Evolutionary conservation across 2,329 filamentous ascomycete genomes (phyloP), one percentile per base, ranked within the genome.

Genomic region (Alternaria incomplexa): DNA sequence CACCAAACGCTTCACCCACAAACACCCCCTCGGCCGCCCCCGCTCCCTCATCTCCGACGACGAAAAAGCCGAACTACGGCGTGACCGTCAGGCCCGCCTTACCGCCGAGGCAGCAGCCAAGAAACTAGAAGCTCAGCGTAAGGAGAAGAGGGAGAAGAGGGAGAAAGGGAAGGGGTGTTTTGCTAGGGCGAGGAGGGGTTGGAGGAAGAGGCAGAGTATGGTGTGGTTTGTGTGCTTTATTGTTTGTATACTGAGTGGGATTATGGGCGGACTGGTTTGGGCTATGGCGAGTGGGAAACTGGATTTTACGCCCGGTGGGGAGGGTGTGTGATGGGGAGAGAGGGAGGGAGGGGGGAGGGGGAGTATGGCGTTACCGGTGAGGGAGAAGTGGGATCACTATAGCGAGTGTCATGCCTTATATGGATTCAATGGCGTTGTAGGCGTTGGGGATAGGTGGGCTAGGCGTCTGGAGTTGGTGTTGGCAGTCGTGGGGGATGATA

Each of bases 1-100:
- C 40, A 43, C 59, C 2, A 50, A 62, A 22, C 59, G 59, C 47
- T 62, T 58, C 15, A 22, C 59, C 0, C 59, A 58, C 20, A 32
- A 36, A 20, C 23, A 58, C 8, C 47, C 54, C 3, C 47, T 47
- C 5, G 59, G 59, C 3, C 22, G 10, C n/a, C 53, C 40, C 22
- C 30, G 28, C n/a, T 13, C 15, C 23, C 7, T 28, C 7, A 4
- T 56, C 13, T 28, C 25, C 7, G 26, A 30, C 9, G 28, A 12
- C 43, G 43, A 56, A 22, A 54, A 54, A n/a, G 26, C n/a, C 1
- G 12, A 59, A 17, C 20, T 28, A 0, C 30, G 15, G 2, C 4
- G 6, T 1, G 36, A 25, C 1, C 40, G 25, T 1, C 2, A 1
- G 20, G 1, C 22, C 10, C 22, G 23, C 2, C 22, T 36, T 3